Evolutionary conservation across 1,284 basidiomycete species (phyloP).

Genomic region (Fomes fomentarius): DNA sequence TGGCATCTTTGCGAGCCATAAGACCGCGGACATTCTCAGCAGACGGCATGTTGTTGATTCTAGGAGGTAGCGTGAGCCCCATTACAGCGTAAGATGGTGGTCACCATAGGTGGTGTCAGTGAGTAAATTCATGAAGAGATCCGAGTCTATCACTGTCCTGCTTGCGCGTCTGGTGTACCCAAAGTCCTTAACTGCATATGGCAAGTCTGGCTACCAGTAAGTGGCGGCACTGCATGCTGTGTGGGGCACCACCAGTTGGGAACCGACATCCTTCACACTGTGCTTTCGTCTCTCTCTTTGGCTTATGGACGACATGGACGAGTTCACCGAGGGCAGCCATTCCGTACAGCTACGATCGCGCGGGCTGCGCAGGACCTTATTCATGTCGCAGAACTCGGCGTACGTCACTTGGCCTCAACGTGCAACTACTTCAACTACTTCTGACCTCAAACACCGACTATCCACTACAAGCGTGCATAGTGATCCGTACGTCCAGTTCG

Average conservation of each 20-base stretch:
- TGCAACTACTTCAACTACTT: conserved; percentile 24
- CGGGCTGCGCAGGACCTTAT: conserved; percentile 19
- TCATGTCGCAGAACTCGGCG: conserved; percentile 26
- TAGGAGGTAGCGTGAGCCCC: conserved; percentile 50
- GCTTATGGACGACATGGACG: conserved; percentile 27
- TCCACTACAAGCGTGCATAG: conserved; percentile 27
- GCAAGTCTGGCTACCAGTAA: too few relatives aligned
- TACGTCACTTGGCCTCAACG: conserved; percentile 18
- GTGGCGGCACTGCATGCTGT: too few relatives aligned
- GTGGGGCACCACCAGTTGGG: too few relatives aligned
- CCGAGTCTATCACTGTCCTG: not conserved
- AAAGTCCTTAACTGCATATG: too few relatives aligned
- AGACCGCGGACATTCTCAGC: conserved; percentile 59
- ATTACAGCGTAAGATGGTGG: conserved; percentile 33
- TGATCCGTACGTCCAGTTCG: conserved; percentile 27
- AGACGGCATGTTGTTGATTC: conserved; percentile 36
- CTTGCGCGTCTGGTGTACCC: not conserved
- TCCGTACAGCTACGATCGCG: conserved; percentile 14
- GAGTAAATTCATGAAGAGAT: too few relatives aligned
- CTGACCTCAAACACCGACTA: conserved; percentile 22
- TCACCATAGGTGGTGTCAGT: conserved; percentile 6
- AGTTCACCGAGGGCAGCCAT: conserved; percentile 24
- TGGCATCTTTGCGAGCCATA: conserved; percentile 61
- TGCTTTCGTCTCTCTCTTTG: not conserved
- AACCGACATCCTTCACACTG: not conserved